Conservation (phyloP, 495 filamentous ascomycete genomes). For the Aspergillus taichungensis region DNA sequence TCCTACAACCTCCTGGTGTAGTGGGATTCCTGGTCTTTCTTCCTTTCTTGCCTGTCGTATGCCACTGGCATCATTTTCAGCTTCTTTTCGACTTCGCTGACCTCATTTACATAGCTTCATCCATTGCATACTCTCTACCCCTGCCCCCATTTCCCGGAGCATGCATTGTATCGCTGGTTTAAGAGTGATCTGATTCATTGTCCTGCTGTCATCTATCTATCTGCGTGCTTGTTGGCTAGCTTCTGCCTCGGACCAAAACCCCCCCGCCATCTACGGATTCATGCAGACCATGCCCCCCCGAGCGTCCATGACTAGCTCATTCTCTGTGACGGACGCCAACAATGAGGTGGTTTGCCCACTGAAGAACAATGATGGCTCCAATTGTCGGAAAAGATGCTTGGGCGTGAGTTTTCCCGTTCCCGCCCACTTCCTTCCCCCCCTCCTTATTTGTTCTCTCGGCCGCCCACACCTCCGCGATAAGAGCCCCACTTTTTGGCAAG, state of each 20-base stretch:
- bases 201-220: not conserved
- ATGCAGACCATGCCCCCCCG: slow-evolving; percentile 72
- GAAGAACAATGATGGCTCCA: slow-evolving; percentile 92
- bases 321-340: slow-evolving; percentile 82
- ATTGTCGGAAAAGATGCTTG: slow-evolving; percentile 94
- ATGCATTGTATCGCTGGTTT: no score
- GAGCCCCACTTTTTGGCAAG: slow-evolving; percentile 11
- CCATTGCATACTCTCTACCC: no score
- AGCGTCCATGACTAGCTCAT: slow-evolving; percentile 79
- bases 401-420: slow-evolving; percentile 63
- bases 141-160: no score
- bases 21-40: no score
- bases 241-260: slow-evolving; percentile 5
- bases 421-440: slow-evolving; percentile 3
- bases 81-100: no score
- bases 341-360: slow-evolving; percentile 97
- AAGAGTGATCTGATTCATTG: no score
- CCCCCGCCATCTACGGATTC: slow-evolving; percentile 24
- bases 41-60: no score
- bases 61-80: no score
- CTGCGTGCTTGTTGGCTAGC: slow-evolving; percentile 3
- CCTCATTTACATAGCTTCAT: no score
- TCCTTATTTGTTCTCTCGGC: slow-evolving; percentile 7
- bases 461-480: slow-evolving; percentile 13
- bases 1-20: no score